Evolutionary conservation across 371 early-diverging fungal species (phyloP).

Genomic region (Actinomortierella ambigua): DNA sequence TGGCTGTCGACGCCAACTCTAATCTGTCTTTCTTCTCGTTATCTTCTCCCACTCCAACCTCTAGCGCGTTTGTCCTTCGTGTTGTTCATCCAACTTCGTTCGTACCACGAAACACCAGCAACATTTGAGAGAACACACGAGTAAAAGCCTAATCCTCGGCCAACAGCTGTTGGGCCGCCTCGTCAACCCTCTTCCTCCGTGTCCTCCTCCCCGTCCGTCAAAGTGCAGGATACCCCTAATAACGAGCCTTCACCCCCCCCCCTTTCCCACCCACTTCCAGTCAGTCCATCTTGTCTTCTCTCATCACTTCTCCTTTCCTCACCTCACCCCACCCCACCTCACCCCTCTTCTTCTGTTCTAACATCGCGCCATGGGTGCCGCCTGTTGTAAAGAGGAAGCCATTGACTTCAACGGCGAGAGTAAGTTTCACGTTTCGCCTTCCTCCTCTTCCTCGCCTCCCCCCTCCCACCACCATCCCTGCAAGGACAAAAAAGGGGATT

Average conservation of each 20-base stretch:
- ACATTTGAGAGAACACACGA: too few relatives aligned
- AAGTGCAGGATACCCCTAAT: neutral
- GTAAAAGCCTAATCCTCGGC: too few relatives aligned
- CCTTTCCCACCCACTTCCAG: neutral
- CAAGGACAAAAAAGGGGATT: neutral
- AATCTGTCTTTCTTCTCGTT: too few relatives aligned
- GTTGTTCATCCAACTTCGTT: too few relatives aligned
- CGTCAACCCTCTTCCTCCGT: neutral
- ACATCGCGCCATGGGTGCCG: constrained; percentile 50
- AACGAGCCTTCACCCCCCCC: neutral
- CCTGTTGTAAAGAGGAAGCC: constrained; percentile 57
- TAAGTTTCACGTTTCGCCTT: constrained; percentile 14
- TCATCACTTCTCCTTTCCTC: neutral
- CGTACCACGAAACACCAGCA: too few relatives aligned
- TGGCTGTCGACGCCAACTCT: too few relatives aligned
- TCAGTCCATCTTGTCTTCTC: neutral
- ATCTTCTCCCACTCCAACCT: too few relatives aligned
- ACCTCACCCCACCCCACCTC: neutral
- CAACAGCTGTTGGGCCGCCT: neutral
- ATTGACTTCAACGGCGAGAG: constrained; percentile 58
- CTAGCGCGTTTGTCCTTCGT: too few relatives aligned
- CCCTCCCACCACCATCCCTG: neutral
- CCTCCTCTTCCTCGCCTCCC: neutral
- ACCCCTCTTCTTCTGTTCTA: neutral
- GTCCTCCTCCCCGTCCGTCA: neutral